Conservation (phyloP, 495 filamentous ascomycete genomes). For the Talaromyces ruber region DNA sequence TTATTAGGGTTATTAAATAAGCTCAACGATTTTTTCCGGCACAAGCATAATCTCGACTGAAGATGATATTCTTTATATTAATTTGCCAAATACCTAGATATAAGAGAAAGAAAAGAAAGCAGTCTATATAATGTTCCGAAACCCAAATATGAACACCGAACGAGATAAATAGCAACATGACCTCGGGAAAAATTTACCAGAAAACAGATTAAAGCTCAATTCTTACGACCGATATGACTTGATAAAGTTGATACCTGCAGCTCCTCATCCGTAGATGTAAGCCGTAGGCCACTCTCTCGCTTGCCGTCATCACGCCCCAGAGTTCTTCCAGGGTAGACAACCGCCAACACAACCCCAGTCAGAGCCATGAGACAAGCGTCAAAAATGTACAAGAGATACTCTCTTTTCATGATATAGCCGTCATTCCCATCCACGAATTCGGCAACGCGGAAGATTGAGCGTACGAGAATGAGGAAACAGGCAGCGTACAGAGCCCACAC, state of each 20-base stretch:
- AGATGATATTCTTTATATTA: neutral
- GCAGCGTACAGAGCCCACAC: slow-evolving; percentile 43
- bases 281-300: neutral
- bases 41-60: neutral
- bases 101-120: neutral
- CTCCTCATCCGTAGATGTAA: neutral
- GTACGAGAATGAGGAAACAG: slow-evolving; percentile 47
- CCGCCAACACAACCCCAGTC: slow-evolving; percentile 10
- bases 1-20: neutral
- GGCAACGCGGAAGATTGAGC: slow-evolving; percentile 50
- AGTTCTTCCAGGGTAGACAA: neutral
- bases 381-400: slow-evolving; percentile 55
- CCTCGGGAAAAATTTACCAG: neutral
- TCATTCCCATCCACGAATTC: slow-evolving; percentile 52
- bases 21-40: neutral
- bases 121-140: neutral
- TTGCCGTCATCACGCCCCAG: neutral
- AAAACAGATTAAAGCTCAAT: neutral
- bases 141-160: neutral
- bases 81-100: neutral
- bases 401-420: slow-evolving; percentile 42
- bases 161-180: neutral
- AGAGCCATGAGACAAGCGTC: slow-evolving; percentile 48
- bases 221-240: neutral
- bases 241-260: neutral